Evolutionary conservation across 345 rosid genomes (phyloP).

Genomic region (Heritiera littoralis): DNA sequence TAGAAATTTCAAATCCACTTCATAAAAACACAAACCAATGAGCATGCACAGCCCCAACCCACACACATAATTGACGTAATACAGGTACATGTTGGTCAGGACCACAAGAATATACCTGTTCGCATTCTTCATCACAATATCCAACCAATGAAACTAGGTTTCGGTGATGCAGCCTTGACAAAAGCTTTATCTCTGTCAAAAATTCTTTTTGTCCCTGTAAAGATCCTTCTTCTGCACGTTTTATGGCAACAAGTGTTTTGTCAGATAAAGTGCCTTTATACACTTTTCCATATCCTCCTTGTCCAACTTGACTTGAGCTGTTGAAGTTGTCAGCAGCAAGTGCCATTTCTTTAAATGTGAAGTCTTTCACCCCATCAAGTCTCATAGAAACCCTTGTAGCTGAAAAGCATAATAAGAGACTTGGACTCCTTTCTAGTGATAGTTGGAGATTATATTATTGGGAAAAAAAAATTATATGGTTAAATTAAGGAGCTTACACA

Average conservation of each 20-base stretch:
- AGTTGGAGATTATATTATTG: background rate
- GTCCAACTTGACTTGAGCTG: slow-evolving; percentile 71
- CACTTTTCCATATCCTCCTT: slow-evolving; percentile 92
- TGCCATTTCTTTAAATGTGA: slow-evolving; percentile 73
- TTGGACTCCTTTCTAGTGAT: slow-evolving; percentile 15
- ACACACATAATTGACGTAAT: background rate
- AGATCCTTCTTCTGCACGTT: slow-evolving; percentile 85
- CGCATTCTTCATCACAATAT: slow-evolving; percentile 87
- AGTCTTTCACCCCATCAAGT: slow-evolving; percentile 73
- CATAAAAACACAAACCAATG: slow-evolving; percentile 4
- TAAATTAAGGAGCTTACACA: slow-evolving; percentile 46
- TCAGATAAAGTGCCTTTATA: slow-evolving; percentile 70
- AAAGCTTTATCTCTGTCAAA: slow-evolving; percentile 75
- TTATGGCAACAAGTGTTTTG: slow-evolving; percentile 65
- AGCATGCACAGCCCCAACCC: background rate
- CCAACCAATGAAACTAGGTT: slow-evolving; percentile 85
- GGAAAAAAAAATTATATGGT: background rate
- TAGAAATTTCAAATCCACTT: background rate
- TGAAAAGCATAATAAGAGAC: slow-evolving; percentile 36
- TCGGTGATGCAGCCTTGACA: slow-evolving; percentile 87
- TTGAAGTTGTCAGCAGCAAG: slow-evolving; percentile 68
- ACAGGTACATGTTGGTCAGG: background rate
- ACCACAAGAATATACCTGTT: slow-evolving; percentile 55
- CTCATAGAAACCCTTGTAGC: slow-evolving; percentile 63
- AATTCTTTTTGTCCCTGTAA: slow-evolving; percentile 90